Percentiles rank a stretch among this genome's conserved stretches.
These are phyloP conservation scores for Sphaerostilbella broomeana DNA, from an alignment of 2,329 filamentous ascomycete species.

Conservation along the genomic window DNA sequence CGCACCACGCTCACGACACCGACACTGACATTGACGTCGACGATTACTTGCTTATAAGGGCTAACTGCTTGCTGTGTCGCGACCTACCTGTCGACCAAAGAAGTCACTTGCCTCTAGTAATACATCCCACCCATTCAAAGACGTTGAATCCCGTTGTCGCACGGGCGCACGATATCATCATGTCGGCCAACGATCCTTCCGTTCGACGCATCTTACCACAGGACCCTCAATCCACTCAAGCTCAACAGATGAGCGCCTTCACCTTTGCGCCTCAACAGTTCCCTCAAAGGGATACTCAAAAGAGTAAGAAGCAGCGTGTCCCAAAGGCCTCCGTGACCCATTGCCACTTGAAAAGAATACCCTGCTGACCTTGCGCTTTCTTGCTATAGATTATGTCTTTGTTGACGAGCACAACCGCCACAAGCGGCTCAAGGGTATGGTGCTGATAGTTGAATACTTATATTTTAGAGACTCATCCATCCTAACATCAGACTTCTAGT, in stretches of 20 bases:
- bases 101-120: slow-evolving; percentile 3
- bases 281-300: slow-evolving; percentile 64
- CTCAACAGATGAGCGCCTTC: slow-evolving; percentile 57
- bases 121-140: background rate
- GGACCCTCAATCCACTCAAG: slow-evolving; percentile 45
- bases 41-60: background rate
- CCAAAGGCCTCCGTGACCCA: too few species aligned
- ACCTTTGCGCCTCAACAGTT: slow-evolving; percentile 61
- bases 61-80: slow-evolving; percentile 1
- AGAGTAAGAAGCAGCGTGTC: slow-evolving; percentile 57
- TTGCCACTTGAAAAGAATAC: slow-evolving; percentile 7
- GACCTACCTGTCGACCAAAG: slow-evolving; percentile 9
- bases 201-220: slow-evolving; percentile 59
- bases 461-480: too few species aligned
- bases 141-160: background rate
- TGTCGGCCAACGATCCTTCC: slow-evolving; percentile 56
- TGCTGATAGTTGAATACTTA: too few species aligned
- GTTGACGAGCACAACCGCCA: slow-evolving; percentile 98
- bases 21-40: too few species aligned
- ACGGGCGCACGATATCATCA: slow-evolving; percentile 25
- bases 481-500: too few species aligned
- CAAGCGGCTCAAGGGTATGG: slow-evolving; percentile 83
- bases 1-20: too few species aligned
- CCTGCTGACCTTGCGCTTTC: slow-evolving; percentile 2
- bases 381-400: slow-evolving; percentile 81